Percentiles rank a stretch among this genome's conserved stretches.
Conservation (phyloP, 225 moss, liverwort and hornwort species). For the Pseudisothecium myosuroides region DNA sequence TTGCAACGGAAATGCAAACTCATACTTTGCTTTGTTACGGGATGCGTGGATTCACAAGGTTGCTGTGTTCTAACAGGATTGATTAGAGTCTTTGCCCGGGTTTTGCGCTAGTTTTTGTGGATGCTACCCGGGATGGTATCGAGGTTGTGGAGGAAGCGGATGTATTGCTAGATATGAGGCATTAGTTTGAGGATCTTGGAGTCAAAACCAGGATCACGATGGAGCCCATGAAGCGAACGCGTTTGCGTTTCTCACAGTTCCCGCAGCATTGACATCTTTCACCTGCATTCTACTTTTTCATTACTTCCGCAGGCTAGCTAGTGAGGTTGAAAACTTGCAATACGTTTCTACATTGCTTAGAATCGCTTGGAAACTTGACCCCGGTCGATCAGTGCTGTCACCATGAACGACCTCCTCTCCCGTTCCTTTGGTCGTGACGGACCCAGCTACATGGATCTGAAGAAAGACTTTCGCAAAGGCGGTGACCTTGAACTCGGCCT, state of each 20-base stretch:
- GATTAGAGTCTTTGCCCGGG: too few species aligned
- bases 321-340: background rate
- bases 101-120: background rate
- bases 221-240: background rate
- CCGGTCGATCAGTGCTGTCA: background rate
- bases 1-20: background rate
- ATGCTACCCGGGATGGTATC: background rate
- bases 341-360: background rate
- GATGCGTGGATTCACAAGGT: background rate
- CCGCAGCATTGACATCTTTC: background rate
- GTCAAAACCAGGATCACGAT: background rate
- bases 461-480: slow-evolving; percentile 14
- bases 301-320: background rate
- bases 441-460: slow-evolving; percentile 31
- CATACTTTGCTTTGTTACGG: background rate
- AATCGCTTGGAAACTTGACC: background rate
- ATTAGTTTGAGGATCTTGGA: background rate
- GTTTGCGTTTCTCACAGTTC: background rate
- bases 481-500: slow-evolving; percentile 18
- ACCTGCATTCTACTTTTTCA: background rate
- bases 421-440: slow-evolving; percentile 25
- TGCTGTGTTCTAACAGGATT: background rate
- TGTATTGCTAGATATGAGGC: background rate
- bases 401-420: slow-evolving; percentile 48
- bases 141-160: background rate